These are phyloP conservation scores for Hymenoscyphus scutula DNA, from an alignment of 2,329 filamentous ascomycete species.

Conservation along the genomic window DNA sequence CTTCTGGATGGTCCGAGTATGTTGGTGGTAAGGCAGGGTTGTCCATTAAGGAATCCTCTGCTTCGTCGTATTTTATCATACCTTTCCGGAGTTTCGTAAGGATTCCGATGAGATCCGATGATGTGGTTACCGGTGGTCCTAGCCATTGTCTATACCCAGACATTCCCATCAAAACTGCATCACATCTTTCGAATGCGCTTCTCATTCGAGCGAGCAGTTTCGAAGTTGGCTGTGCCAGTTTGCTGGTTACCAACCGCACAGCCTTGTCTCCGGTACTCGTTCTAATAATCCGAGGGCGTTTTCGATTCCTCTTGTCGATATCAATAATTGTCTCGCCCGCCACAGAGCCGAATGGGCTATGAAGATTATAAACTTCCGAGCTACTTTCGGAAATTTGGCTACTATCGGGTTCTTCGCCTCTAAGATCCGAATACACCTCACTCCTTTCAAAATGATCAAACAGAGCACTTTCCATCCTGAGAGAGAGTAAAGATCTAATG, in stretches of 20 bases:
- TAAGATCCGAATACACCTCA: not conserved
- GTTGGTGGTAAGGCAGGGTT: constrained; percentile 45
- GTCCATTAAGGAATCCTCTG: constrained; percentile 47
- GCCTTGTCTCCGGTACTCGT: constrained; percentile 33
- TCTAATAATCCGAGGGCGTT: constrained; percentile 26
- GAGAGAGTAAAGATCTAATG: constrained; percentile 51
- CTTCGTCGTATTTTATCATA: constrained; percentile 47
- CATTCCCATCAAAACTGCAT: constrained; percentile 53
- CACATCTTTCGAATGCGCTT: constrained; percentile 44
- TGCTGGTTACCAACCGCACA: constrained; percentile 34
- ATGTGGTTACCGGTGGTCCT: constrained; percentile 43
- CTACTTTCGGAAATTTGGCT: not conserved
- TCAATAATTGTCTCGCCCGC: constrained; percentile 38
- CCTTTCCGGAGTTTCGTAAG: constrained; percentile 43
- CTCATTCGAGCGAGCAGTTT: constrained; percentile 48
- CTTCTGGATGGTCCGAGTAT: constrained; percentile 48
- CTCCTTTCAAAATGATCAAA: constrained; percentile 39
- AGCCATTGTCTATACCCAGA: constrained; percentile 49
- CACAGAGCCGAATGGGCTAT: not conserved
- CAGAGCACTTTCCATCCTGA: constrained; percentile 48
- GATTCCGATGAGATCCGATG: constrained; percentile 42
- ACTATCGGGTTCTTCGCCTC: not conserved
- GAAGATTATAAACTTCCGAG: not conserved
- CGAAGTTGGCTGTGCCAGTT: constrained; percentile 47
- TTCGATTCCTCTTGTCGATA: constrained; percentile 34